These are phyloP conservation scores for Chloris gayana DNA, from an alignment of 176 grass and related monocot species.

Conservation along the genomic window DNA sequence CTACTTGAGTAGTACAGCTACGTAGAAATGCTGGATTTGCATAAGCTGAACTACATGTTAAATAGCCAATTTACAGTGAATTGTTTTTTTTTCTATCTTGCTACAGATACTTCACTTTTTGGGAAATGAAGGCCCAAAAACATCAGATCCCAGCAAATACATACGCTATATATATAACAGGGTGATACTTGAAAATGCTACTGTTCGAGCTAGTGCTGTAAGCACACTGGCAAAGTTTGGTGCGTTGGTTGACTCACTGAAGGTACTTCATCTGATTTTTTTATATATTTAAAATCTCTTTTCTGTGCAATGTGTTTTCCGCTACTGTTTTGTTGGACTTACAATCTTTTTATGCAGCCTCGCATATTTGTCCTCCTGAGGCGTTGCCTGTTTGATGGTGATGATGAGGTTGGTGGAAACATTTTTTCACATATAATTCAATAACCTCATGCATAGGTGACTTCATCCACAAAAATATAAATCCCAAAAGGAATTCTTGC, in stretches of 20 bases:
- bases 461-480: background rate
- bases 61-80: slow-evolving; percentile 35
- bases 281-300: slow-evolving; percentile 11
- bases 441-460: slow-evolving; percentile 12
- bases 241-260: slow-evolving; percentile 86
- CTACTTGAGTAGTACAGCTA: background rate
- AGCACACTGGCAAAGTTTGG: slow-evolving; percentile 98
- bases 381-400: slow-evolving; percentile 95
- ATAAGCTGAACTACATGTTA: background rate
- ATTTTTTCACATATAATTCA: slow-evolving; percentile 21
- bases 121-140: slow-evolving; percentile 99
- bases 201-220: slow-evolving; percentile 94
- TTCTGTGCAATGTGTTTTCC: background rate
- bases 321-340: background rate
- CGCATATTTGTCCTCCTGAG: slow-evolving; percentile 97
- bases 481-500: background rate
- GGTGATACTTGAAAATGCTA: slow-evolving; percentile 99
- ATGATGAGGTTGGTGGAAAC: slow-evolving; percentile 80
- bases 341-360: slow-evolving; percentile 65
- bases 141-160: slow-evolving; percentile 97
- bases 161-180: slow-evolving; percentile 98
- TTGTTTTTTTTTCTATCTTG: slow-evolving; percentile 6
- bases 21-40: background rate
- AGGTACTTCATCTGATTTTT: slow-evolving; percentile 55
- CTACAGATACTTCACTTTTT: slow-evolving; percentile 95